Evolutionary conservation across 805 yeast species (phyloP), one percentile per base, ranked within the genome.

Genomic region (Nakazawaea pomicola): DNA sequence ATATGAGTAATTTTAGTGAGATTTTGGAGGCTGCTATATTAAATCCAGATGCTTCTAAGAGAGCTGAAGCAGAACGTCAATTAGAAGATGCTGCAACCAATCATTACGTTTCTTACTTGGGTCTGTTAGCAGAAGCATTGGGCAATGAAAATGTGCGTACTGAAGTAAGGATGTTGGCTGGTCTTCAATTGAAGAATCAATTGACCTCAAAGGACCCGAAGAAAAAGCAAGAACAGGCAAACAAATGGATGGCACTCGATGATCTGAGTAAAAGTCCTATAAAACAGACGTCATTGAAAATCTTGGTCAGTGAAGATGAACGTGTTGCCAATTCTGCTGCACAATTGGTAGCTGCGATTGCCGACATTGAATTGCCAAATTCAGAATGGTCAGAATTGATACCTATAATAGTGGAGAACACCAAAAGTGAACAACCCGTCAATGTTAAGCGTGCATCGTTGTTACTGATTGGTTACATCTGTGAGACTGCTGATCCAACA

Each of bases 341-440:
- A 18, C 97, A 91, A 67, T 71, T 91, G 49, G 91, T 93, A 38
- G 95, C 98, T 25, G 95, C 97, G 9, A 86, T 93, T 53, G 99
- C 97, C n/a, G 91, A 83, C 48, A 86, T 91, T 43, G 99, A 93
- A 60, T 71, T 93, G 49, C 97, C 97, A 34, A 68, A 83, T 47
- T 72, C 73, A 49, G 87, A 83, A 56, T 93, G 99, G 99, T 80
- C 83, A 20, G 91, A 84, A 46, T 72, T 93, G 55, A 86, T 91
- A 66, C 76, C 80, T 40, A 75, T 76, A 31, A 83, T 93, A 55
- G 91, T 93, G 36, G 88, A 83, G 47, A 87, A 88, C 62, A 93
- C 98, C 24, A 79, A 78, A 53, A 70, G 83, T 6, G 87, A 80
- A 36, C 80, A 82, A 55, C 84, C 90, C 25, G 86, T 76, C 43